A percentile compares a stretch with the other conserved stretches of the same genome.
These are phyloP conservation scores for Haberlea rhodopensis DNA, from an alignment of 257 asterid species.

Conservation along the genomic window DNA sequence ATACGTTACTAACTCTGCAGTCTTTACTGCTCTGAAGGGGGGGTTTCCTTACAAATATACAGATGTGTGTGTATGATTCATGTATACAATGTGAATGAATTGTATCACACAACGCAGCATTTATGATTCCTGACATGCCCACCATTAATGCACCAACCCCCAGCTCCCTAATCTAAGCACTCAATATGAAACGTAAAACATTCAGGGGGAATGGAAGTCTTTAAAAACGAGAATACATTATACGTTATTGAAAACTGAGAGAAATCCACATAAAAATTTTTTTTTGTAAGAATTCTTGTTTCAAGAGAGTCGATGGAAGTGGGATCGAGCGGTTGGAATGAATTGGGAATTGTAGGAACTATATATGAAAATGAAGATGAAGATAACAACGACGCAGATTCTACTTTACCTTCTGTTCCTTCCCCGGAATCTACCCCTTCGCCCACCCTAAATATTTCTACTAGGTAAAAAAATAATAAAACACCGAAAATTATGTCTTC, in stretches of 20 bases:
- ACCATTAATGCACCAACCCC: constrained; percentile 48
- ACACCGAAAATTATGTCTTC: background rate
- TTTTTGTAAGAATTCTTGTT: background rate
- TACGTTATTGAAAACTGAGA: too few relatives aligned
- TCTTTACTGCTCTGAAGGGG: too few relatives aligned
- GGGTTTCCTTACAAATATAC: too few relatives aligned
- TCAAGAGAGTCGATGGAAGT: constrained; percentile 24
- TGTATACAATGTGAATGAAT: constrained; percentile 6
- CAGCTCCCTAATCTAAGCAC: background rate
- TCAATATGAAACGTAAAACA: too few relatives aligned
- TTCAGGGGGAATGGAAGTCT: too few relatives aligned
- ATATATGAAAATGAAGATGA: constrained; percentile 75
- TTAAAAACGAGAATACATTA: too few relatives aligned
- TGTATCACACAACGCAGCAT: constrained; percentile 38
- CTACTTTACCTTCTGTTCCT: constrained; percentile 32
- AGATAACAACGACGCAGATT: constrained; percentile 35
- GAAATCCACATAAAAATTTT: too few relatives aligned
- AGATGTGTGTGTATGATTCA: too few relatives aligned
- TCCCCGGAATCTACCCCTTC: constrained; percentile 43
- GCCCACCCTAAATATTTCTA: constrained; percentile 34
- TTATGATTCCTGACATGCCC: constrained; percentile 58
- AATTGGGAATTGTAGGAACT: constrained; percentile 63
- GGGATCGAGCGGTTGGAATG: constrained; percentile 41
- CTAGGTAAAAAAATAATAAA: constrained; percentile 28
- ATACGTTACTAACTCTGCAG: too few relatives aligned